phyloP scores from a whole-genome alignment of 2,329 filamentous ascomycete species.

The Phialemonium atrogriseum region DNA sequence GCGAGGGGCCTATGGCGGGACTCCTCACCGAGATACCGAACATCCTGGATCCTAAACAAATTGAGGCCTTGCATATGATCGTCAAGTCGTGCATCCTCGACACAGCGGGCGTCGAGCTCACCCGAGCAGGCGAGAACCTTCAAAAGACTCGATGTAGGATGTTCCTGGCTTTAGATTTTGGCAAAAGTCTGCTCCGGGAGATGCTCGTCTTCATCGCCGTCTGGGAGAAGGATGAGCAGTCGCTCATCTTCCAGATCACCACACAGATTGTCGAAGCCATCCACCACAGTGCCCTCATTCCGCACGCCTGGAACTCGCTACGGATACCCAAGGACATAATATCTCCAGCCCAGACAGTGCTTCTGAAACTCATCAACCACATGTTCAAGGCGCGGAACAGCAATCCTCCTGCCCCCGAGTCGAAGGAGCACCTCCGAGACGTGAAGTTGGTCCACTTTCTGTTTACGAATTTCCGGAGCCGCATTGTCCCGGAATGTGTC shows the following conservation, averaged over 20 bases:
- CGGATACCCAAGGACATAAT: conserved; percentile 93
- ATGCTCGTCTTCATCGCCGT: conserved; percentile 93
- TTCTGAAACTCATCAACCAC: conserved; percentile 83
- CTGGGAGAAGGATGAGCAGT: conserved; percentile 90
- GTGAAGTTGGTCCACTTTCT: conserved; percentile 73
- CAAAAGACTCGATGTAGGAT: conserved; percentile 87
- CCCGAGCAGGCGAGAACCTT: conserved; percentile 66
- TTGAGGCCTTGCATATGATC: conserved; percentile 94
- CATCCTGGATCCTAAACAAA: conserved; percentile 88
- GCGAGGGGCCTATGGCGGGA: conserved; percentile 70
- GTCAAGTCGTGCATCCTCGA: conserved; percentile 92
- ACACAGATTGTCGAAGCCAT: conserved; percentile 93
- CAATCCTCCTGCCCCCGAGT: conserved; percentile 34
- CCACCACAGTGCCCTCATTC: conserved; percentile 79
- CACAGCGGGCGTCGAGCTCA: conserved; percentile 61
- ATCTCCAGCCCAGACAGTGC: conserved; percentile 86
- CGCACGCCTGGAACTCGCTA: conserved; percentile 86
- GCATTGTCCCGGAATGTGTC: conserved; percentile 88
- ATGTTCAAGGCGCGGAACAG: conserved; percentile 60
- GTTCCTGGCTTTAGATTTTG: conserved; percentile 81
- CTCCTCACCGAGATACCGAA: conserved; percentile 89
- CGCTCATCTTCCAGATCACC: conserved; percentile 93
- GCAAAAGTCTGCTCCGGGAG: conserved; percentile 80
- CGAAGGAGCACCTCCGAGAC: conserved; percentile 46
- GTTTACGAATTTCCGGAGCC: conserved; percentile 83